Evolutionary conservation across 2,329 filamentous ascomycete species (phyloP).

Genomic region (Monosporascus sp.): DNA sequence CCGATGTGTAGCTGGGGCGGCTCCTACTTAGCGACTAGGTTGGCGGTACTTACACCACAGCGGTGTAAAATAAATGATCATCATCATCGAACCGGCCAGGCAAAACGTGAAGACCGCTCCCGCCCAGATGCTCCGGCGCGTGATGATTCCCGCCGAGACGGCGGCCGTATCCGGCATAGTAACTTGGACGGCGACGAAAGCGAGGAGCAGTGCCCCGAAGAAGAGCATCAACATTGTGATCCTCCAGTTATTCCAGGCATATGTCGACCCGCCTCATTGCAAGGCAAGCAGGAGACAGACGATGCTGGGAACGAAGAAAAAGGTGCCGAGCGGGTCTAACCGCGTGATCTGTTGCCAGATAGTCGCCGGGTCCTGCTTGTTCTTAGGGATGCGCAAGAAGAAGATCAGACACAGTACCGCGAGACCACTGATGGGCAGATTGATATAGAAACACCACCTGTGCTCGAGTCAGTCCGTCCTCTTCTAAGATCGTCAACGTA

Average conservation of each 20-base stretch:
- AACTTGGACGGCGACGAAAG: conserved; percentile 47
- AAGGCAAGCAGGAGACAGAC: conserved; percentile 57
- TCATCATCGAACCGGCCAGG: conserved; percentile 41
- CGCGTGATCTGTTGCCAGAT: conserved; percentile 40
- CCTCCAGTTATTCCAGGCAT: conserved; percentile 46
- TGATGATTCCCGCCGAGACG: conserved; percentile 49
- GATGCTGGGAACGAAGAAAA: conserved; percentile 54
- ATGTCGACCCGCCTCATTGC: conserved; percentile 52
- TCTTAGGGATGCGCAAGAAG: conserved; percentile 38
- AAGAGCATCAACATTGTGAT: conserved; percentile 49
- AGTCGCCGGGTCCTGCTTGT: conserved; percentile 11
- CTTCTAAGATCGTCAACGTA: no score
- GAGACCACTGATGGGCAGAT: conserved; percentile 50
- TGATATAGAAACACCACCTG: conserved; percentile 54
- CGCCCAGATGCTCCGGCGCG: conserved; percentile 47
- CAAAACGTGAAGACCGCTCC: conserved; percentile 29
- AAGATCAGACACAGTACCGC: conserved; percentile 43
- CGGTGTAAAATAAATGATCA: conserved; percentile 49
- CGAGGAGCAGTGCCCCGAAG: conserved; percentile 39
- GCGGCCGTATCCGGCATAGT: conserved; percentile 51
- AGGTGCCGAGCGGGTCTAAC: conserved; percentile 50
- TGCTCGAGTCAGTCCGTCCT: neutral
- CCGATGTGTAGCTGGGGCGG: neutral
- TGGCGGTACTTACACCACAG: conserved; percentile 38
- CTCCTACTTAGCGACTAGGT: neutral